Conservation (phyloP, 2,329 filamentous ascomycete genomes). For the Remersonia thermophila region DNA sequence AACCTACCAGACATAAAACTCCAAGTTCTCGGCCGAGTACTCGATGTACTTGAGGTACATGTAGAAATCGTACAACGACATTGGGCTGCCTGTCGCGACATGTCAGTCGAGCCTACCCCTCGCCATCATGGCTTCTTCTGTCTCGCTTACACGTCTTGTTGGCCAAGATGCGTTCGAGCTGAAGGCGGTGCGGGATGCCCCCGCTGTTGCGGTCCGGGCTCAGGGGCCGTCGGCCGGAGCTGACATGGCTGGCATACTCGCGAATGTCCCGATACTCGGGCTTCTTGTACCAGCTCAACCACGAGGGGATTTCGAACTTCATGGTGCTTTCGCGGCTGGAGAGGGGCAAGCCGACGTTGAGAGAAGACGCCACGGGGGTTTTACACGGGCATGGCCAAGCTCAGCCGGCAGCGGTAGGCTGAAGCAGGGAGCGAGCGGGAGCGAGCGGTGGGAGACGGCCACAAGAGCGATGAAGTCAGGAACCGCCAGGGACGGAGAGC, state of each 20-base stretch:
- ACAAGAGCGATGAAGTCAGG: no score
- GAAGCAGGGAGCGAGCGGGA: no score
- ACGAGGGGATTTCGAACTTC: slow-evolving; percentile 20
- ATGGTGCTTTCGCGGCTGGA: slow-evolving; percentile 10
- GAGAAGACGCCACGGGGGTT: no score
- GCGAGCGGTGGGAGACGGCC: no score
- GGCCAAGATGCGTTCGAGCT: slow-evolving; percentile 32
- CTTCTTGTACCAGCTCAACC: slow-evolving; percentile 37
- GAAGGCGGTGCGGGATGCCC: slow-evolving; percentile 28
- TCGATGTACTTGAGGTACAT: slow-evolving; percentile 40
- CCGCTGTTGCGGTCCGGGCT: slow-evolving; percentile 26
- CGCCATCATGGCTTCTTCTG: no score
- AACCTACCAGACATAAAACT: slow-evolving; percentile 35
- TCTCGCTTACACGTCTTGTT: slow-evolving; percentile 33
- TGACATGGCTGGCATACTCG: slow-evolving; percentile 28
- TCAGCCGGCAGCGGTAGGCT: no score
- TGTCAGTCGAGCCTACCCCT: no score
- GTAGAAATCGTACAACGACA: slow-evolving; percentile 38
- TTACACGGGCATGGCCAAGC: no score
- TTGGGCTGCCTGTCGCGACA: slow-evolving; percentile 27
- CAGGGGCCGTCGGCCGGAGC: slow-evolving; percentile 23
- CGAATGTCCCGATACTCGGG: slow-evolving; percentile 36
- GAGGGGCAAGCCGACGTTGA: neutral
- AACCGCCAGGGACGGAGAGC: no score
- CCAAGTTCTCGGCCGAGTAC: slow-evolving; percentile 35